Evolutionary conservation across 1,284 basidiomycete genomes (phyloP), one percentile per base, ranked within the genome.

Genomic region (Xerocomus minutiporus): DNA sequence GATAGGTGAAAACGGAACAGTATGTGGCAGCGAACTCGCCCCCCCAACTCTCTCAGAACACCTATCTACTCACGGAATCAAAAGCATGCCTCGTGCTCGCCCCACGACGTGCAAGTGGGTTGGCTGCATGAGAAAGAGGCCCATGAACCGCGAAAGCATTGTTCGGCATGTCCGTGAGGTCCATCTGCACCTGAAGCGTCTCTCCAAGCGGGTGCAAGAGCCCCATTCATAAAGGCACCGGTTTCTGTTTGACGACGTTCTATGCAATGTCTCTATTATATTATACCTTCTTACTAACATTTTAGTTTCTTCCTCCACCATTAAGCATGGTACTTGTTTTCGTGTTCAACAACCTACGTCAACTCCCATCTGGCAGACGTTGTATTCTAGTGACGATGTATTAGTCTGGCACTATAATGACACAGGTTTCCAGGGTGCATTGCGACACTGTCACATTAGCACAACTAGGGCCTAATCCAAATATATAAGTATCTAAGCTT

Each of bases 121-220:
- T 5, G 54, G 47, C 12, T 66, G 60, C n/a, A 50, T n/a, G 39
- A 31, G 4, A n/a, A 43, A 6, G 51, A 54, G 11, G 11, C 0
- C 11, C 2, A 36, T 69, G 11, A 66, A 68, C 5, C 62, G 65
- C 2, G 57, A 66, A 44, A 58, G 58, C 7, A 58, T 69, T 5
- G 20, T 43, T n/a, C 36, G 67, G 7, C 64, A 69, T 3, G 26
- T 55, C 2, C 47, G 61, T 0, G 65, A 67, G 15, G 50, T 54
- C 0, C 64, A 66, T n/a, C 5, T 66, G 8, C 12, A 12, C 9
- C 1, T 47, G 9, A 67, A 20, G 26, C 64, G 61, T 26, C 3
- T 23, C 13, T 13, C 46, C 7, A 51, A 48, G 43, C 35, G 6
- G 25, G 2, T 5, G 9, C 5, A 51, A 42, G 20, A 35, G 6